Conservation (phyloP, 2,329 filamentous ascomycete species). For the Clonostachys sp. region DNA sequence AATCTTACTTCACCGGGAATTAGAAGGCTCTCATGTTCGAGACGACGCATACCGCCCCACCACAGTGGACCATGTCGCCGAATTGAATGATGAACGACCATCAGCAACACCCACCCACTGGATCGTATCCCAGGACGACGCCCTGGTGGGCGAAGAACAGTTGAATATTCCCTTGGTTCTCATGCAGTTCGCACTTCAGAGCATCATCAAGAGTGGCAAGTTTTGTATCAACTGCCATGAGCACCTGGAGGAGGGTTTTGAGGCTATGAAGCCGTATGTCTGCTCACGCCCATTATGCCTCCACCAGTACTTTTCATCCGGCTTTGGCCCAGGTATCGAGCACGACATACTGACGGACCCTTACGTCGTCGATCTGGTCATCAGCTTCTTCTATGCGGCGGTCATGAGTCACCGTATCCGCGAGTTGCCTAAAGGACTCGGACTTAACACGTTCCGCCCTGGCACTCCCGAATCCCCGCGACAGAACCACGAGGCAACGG, state of each 20-base stretch:
- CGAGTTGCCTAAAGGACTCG: constrained; percentile 36
- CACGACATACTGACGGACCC: constrained; percentile 78
- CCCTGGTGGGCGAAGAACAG: constrained; percentile 18
- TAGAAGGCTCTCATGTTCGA: no score
- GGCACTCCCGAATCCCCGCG: no score
- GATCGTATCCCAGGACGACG: constrained; percentile 18
- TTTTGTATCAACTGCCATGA: constrained; percentile 85
- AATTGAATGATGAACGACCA: no score
- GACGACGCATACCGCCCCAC: no score
- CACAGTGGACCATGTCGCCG: no score
- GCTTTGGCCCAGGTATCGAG: constrained; percentile 80
- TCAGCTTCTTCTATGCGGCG: constrained; percentile 74
- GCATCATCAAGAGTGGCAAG: constrained; percentile 75
- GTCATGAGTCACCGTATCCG: constrained; percentile 33
- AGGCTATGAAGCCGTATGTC: constrained; percentile 73
- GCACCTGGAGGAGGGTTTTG: constrained; percentile 58
- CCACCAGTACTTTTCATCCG: constrained; percentile 84
- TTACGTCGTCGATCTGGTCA: constrained; percentile 76
- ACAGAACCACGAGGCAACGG: no score
- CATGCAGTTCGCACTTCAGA: constrained; percentile 74
- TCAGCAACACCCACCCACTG: constrained; percentile 1
- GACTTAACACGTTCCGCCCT: constrained; percentile 14
- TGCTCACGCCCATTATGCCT: constrained; percentile 73
- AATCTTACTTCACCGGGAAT: constrained; percentile 3
- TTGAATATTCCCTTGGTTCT: constrained; percentile 50